phyloP scores from a whole-genome alignment of 371 early-diverging fungal genomes.

The Entomophthora muscae region DNA sequence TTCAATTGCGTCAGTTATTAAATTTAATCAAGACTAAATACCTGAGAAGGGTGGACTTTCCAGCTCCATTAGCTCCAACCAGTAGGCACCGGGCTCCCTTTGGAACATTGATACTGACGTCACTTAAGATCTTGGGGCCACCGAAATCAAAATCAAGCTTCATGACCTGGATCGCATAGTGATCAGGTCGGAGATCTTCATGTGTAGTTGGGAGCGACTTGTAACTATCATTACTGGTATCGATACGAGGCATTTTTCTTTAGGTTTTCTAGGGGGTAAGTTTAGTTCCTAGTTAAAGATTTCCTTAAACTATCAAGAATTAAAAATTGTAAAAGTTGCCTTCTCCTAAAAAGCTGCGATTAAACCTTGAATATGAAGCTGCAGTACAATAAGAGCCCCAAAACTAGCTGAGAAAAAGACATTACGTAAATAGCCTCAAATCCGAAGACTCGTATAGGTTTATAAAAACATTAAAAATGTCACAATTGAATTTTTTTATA shows the following conservation, averaged over 20 bases:
- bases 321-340: background rate
- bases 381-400: too few relatives aligned
- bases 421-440: too few relatives aligned
- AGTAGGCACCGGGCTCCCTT: constrained; percentile 8
- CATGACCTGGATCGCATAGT: constrained; percentile 7
- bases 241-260: background rate
- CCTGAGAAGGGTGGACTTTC: constrained; percentile 13
- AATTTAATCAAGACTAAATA: background rate
- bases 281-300: background rate
- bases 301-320: background rate
- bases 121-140: constrained; percentile 8
- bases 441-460: too few relatives aligned
- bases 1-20: background rate
- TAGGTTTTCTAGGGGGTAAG: too few relatives aligned
- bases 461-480: too few relatives aligned
- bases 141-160: constrained; percentile 10
- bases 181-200: background rate
- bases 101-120: constrained; percentile 1
- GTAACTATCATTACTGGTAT: background rate
- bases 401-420: too few relatives aligned
- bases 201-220: background rate
- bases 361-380: too few relatives aligned
- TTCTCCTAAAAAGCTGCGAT: too few relatives aligned
- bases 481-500: too few relatives aligned
- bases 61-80: constrained; percentile 13